Evolutionary conservation across 768 basidiomycete species (phyloP), one percentile per base, ranked within the genome.

Genomic region (Gloeopeniophorella convolvens): DNA sequence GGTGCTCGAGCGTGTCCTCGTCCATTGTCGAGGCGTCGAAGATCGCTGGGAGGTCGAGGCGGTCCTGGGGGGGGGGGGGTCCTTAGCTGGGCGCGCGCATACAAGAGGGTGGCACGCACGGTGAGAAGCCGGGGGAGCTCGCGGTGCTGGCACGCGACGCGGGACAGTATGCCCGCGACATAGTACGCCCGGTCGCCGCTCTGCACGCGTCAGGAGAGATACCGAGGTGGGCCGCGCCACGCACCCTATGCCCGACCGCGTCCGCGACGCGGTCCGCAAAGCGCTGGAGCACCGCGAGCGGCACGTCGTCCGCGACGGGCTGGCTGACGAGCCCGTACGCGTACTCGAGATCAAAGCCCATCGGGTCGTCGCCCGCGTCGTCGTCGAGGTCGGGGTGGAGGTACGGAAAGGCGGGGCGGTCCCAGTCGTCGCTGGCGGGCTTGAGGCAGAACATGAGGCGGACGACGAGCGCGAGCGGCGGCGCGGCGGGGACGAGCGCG

Each of bases 401-500:
- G 61, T 82, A 77, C 0, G 88, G 86, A 58, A 89, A 89, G 10
- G 79, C 78, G 1, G 78, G 79, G 23, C 78, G 67, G 51, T 87
- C 85, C 85, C 85, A 89, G 49, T 89, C 86, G n/a, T 88, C 82
- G 53, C 80, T 77, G 10, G 77, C 69, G 0, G 85, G 85, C 60
- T 89, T 89, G 41, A 90, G 69, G 61, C 85, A 88, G 58, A 89
- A 84, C 76, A 89, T 83, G 20, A 89, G 70, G 23, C 83, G 75
- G 32, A 85, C 74, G 42, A 85, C 73, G 12, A 87, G 74, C 5
- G 77, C 69, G 5, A 89, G 72, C 1, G 80, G 72, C 1, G 85
- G 83, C 0, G 82, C 68, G 35, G 79, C 71, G 9, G 82, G 79
- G 15, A 85, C 77, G 23, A 85, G 66, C 5, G 70, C 59, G 20